Base-by-base conservation (phyloP, 2,329 filamentous ascomycete species). In the Stagonosporopsis tanaceti region DNA sequence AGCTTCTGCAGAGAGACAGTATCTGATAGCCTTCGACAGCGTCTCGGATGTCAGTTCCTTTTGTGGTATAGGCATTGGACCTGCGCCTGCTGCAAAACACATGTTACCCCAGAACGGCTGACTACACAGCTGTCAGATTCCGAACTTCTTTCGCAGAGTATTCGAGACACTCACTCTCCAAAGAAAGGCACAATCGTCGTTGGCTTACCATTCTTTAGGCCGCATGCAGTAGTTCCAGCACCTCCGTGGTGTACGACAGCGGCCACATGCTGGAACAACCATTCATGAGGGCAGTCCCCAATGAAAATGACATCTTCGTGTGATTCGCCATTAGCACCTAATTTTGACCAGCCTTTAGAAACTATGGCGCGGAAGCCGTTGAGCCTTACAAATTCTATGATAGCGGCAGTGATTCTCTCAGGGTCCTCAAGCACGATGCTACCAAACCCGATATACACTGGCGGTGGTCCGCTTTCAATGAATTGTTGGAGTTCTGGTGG, bases 171-270 rank as follows among this genome's bases (percentile, higher is more conserved):
- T 45, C 32, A 52, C 50, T 61, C 71, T 32, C 73, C 70, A 46
- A 74, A 96, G 78, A 96, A 96, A 0, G 92, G 92, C 0, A 96
- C 86, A 93, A 83, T 0, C 91, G 95, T 1, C 91, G 91, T 46
- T 87, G 88, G 22, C 90, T 91, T 3, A 87, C 85, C 50, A 8
- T 52, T 52, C 5, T 4, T 45, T 4, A 52, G n/a, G 87, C 84
- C 57, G 95, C 89, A 11, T 0, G 92, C 91, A 1, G 91, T 93
- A 2, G 92, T 96, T 20, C 92, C 92, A 3, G 92, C 92, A 53
- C 92, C 92, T n/a, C 92, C 92, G 60, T 95, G 92, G 69, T 96
- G 92, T 4, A 93, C 88, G 1, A 96, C 91, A 37, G 86, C 88
- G 0, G 89, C 88, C 1, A 95, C 91, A 39, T 84, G 87, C 60